Evolutionary conservation across 164 flowering plant genomes (phyloP).

Genomic region (Stephania yunnanensis): DNA sequence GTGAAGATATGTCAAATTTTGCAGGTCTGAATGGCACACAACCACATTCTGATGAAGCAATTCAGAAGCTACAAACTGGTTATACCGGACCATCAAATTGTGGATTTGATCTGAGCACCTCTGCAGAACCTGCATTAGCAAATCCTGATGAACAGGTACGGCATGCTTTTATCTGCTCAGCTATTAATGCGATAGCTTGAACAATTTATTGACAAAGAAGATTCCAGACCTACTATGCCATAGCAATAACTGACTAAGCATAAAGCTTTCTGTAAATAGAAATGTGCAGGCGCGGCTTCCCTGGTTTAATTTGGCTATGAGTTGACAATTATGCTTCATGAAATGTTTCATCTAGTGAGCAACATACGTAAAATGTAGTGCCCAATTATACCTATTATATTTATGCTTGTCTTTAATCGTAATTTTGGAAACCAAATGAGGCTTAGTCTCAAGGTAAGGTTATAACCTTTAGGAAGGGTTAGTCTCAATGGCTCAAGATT

Average conservation of each 20-base stretch:
- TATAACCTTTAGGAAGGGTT: too few relatives aligned
- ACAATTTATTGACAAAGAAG: background rate
- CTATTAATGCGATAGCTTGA: background rate
- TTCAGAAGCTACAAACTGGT: slow-evolving; percentile 10
- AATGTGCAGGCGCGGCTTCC: background rate
- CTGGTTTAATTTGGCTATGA: background rate
- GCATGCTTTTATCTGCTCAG: background rate
- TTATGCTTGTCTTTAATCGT: background rate
- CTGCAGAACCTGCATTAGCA: slow-evolving; percentile 12
- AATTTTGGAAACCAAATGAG: background rate
- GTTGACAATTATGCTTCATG: background rate
- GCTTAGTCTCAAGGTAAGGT: background rate
- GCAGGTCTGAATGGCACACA: slow-evolving; percentile 12
- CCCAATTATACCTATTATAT: background rate
- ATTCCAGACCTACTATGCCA: background rate
- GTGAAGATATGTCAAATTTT: slow-evolving; percentile 4
- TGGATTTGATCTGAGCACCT: slow-evolving; percentile 16
- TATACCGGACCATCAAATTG: slow-evolving; percentile 13
- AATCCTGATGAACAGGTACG: slow-evolving; percentile 30
- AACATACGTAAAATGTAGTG: background rate
- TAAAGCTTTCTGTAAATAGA: background rate
- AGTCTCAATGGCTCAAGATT: too few relatives aligned
- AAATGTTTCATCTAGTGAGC: background rate
- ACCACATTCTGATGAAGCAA: slow-evolving; percentile 10
- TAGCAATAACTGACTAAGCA: background rate